Percentiles rank a stretch among this genome's conserved stretches.
Conservation (phyloP, 2,329 filamentous ascomycete genomes). For the Cladorrhinum sp. region DNA sequence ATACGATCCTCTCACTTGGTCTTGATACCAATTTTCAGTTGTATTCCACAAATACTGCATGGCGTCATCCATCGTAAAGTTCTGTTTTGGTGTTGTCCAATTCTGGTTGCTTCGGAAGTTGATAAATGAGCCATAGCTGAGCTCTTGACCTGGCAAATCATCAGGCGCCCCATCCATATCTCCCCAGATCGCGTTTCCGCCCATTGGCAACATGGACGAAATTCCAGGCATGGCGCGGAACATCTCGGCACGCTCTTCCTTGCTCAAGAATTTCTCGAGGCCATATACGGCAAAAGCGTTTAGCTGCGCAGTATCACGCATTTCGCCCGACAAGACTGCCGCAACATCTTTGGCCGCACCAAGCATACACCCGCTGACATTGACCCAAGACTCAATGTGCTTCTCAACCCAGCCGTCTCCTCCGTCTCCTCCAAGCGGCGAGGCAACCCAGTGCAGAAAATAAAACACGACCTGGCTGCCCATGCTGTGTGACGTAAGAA, state of each 20-base stretch:
- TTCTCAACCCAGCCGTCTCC: conserved; percentile 86
- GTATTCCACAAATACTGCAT: conserved; percentile 74
- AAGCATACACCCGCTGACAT: conserved; percentile 96
- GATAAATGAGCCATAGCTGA: conserved; percentile 76
- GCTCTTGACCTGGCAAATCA: conserved; percentile 68
- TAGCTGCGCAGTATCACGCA: conserved; percentile 96
- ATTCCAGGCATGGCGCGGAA: conserved; percentile 97
- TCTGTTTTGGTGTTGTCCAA: conserved; percentile 61
- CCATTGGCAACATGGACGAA: conserved; percentile 93
- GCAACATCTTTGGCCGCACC: conserved; percentile 88
- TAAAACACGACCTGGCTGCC: conserved; percentile 92
- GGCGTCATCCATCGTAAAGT: conserved; percentile 77
- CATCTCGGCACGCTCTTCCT: conserved; percentile 85
- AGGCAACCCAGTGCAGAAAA: conserved; percentile 75
- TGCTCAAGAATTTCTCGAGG: conserved; percentile 89
- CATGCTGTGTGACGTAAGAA: conserved; percentile 93
- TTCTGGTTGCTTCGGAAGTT: conserved; percentile 73
- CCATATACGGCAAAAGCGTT: conserved; percentile 97
- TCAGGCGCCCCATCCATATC: conserved; percentile 85
- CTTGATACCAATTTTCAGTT: conserved; percentile 80
- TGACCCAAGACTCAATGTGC: conserved; percentile 93
- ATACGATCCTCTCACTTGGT: conserved; percentile 71
- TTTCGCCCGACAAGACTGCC: conserved; percentile 89
- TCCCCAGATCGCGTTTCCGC: conserved; percentile 93
- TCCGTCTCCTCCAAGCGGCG: conserved; percentile 71